phyloP scores from a whole-genome alignment of 352 stramenopile species.

The Phytophthora pinifolia region DNA sequence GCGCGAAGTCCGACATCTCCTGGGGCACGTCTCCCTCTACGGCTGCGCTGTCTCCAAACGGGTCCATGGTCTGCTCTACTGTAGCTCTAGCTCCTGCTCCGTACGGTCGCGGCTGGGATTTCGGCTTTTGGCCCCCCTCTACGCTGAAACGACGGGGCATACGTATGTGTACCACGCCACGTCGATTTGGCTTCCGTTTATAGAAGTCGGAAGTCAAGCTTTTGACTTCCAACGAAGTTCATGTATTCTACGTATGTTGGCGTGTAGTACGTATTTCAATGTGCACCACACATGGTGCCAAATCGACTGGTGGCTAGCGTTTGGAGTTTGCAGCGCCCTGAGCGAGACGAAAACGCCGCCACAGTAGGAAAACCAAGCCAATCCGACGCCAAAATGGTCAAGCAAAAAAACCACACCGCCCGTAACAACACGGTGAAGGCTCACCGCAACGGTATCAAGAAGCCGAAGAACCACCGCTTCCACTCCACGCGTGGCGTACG shows the following conservation, averaged over 20 bases:
- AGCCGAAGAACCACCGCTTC: slow-evolving; percentile 95
- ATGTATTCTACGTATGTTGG: too few species aligned
- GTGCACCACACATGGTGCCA: slow-evolving; percentile 7
- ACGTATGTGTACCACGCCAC: slow-evolving; percentile 20
- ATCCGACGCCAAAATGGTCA: slow-evolving; percentile 80
- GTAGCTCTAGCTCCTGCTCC: slow-evolving; percentile 9
- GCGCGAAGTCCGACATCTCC: slow-evolving; percentile 64
- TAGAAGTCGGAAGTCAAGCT: too few species aligned
- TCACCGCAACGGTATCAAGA: slow-evolving; percentile 97
- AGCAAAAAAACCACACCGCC: slow-evolving; percentile 98
- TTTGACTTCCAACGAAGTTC: too few species aligned
- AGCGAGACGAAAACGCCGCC: slow-evolving; percentile 9
- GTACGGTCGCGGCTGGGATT: slow-evolving; percentile 24
- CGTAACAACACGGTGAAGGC: slow-evolving; percentile 98
- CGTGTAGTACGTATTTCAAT: not conserved
- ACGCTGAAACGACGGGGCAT: slow-evolving; percentile 20
- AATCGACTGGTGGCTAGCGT: slow-evolving; percentile 34
- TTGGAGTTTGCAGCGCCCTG: slow-evolving; percentile 11
- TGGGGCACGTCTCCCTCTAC: slow-evolving; percentile 30
- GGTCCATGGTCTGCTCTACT: slow-evolving; percentile 46
- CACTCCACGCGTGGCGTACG: slow-evolving; percentile 92
- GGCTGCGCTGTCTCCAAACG: slow-evolving; percentile 49
- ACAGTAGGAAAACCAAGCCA: slow-evolving; percentile 62
- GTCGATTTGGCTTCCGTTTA: too few species aligned
- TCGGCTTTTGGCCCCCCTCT: slow-evolving; percentile 21